Evolutionary conservation across 768 basidiomycete species (phyloP), one percentile per base, ranked within the genome.

Genomic region (Rhodosporidiobolus sp.): DNA sequence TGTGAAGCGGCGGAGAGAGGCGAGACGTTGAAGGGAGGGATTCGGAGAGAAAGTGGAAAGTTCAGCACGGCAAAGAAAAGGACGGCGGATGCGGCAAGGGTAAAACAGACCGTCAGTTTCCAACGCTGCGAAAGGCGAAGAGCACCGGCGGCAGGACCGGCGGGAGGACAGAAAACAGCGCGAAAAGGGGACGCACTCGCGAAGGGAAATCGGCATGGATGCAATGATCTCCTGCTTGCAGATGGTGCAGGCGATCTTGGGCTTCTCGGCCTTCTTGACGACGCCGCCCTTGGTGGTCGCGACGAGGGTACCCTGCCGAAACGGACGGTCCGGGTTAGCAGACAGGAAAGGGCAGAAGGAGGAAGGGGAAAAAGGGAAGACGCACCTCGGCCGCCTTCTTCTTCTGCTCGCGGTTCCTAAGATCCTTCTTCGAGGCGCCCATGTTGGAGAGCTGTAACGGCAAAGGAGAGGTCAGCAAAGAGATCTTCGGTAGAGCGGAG

Each of bases 221-320:
- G 57, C 57, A 22, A 59, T 45, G 26, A 59, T 59, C 57, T 28
- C 26, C 38, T 46, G 45, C n/a, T 32, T 46, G 59, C 59, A 61
- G 11, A 59, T 38, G 2, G 57, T 59, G 57, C 57, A 59, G 12
- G 35, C 20, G 14, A 59, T 38, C 38, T 3, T 59, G 57, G 57
- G 38, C 57, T 59, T 59, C 2, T 8, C 57, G n/a, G 57, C 38
- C 57, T 59, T 59, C 38, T 30, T 34, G 20, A 20, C 17, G 3
- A 46, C 46, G 17, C 59, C 59, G n/a, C 22, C 28, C 11, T 38
- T 26, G 12, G 45, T 61, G 26, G 28, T 61, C 26, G 17, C 45
- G 28, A 46, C 35, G n/a, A n/a, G n/a, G n/a, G n/a, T n/a, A n/a
- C 35, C 24, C 10, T 12, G 22, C 4, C 16, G 34, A n/a, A n/a